phyloP scores from a whole-genome alignment of 768 basidiomycete genomes.

The Inosperma sp. region DNA sequence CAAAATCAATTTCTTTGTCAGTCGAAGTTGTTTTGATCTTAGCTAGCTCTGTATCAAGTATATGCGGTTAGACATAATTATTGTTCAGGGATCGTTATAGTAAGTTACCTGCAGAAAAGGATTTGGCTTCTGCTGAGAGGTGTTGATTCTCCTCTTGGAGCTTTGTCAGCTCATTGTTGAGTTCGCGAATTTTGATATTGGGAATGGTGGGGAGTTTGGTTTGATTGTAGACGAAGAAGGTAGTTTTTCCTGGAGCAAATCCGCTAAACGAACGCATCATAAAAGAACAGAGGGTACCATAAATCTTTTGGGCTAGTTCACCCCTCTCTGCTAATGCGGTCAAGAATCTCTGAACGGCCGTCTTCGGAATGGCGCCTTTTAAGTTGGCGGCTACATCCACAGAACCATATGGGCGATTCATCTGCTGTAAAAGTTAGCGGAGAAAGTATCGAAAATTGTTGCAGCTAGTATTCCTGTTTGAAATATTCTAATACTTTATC shows the following conservation, averaged over 20 bases:
- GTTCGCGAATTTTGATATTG: slow-evolving; percentile 50
- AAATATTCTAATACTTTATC: slow-evolving; percentile 75
- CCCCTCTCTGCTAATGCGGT: slow-evolving; percentile 80
- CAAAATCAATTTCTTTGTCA: slow-evolving; percentile 55
- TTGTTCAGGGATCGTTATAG: background rate
- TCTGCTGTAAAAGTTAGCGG: slow-evolving; percentile 39
- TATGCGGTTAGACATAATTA: slow-evolving; percentile 18
- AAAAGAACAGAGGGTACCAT: slow-evolving; percentile 39
- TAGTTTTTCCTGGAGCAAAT: slow-evolving; percentile 61
- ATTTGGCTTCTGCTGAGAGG: slow-evolving; percentile 48
- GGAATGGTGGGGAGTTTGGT: slow-evolving; percentile 62
- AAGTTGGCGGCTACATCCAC: slow-evolving; percentile 90
- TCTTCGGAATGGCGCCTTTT: slow-evolving; percentile 83
- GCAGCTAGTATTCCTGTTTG: slow-evolving; percentile 46
- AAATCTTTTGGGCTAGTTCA: slow-evolving; percentile 74
- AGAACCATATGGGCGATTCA: slow-evolving; percentile 92
- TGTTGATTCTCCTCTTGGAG: slow-evolving; percentile 58
- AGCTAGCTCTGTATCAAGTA: slow-evolving; percentile 48
- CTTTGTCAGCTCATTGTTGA: slow-evolving; percentile 55
- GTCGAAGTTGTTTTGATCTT: slow-evolving; percentile 65
- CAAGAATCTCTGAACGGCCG: slow-evolving; percentile 81
- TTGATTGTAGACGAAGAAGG: slow-evolving; percentile 85
- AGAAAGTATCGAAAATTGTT: background rate
- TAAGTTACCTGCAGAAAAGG: slow-evolving; percentile 40
- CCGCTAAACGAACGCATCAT: slow-evolving; percentile 12